Conservation (phyloP, 2,329 filamentous ascomycete species). For the Gliomastix tumulicola region DNA sequence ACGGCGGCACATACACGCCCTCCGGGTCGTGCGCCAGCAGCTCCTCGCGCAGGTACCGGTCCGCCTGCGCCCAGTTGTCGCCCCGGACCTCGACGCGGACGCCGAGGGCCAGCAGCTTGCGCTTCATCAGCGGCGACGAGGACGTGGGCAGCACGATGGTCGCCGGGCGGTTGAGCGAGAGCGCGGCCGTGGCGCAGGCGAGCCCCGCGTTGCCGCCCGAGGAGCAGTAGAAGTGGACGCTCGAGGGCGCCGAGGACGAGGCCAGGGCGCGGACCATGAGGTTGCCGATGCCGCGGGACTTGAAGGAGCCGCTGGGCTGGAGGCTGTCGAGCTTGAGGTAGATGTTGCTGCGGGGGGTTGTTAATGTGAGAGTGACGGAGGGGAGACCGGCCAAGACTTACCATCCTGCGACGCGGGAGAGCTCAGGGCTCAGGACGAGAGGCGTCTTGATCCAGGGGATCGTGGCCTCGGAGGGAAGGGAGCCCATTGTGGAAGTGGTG, state of each 20-base stretch:
- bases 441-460: conserved; percentile 67
- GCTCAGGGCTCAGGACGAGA: conserved; percentile 55
- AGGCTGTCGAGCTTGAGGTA: conserved; percentile 82
- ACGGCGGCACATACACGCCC: conserved; percentile 62
- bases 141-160: conserved; percentile 68
- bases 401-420: conserved; percentile 69
- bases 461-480: conserved; percentile 25
- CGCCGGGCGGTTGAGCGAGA: conserved; percentile 53
- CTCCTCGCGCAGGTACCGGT: conserved; percentile 54
- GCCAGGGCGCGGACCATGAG: conserved; percentile 45
- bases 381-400: conserved; percentile 26
- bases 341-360: conserved; percentile 48
- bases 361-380: neutral
- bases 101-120: conserved; percentile 62
- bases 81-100: conserved; percentile 64
- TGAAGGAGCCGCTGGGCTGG: conserved; percentile 82
- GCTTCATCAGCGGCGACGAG: conserved; percentile 63
- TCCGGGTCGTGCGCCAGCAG: conserved; percentile 43
- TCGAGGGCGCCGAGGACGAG: conserved; percentile 12
- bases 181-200: conserved; percentile 69
- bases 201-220: conserved; percentile 82
- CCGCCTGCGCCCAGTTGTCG: conserved; percentile 61
- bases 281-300: conserved; percentile 71
- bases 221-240: conserved; percentile 69
- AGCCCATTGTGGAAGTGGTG: conserved; percentile 36